Base-by-base conservation (phyloP, 495 filamentous ascomycete species). In the Aspergillus carlsbadensis region DNA sequence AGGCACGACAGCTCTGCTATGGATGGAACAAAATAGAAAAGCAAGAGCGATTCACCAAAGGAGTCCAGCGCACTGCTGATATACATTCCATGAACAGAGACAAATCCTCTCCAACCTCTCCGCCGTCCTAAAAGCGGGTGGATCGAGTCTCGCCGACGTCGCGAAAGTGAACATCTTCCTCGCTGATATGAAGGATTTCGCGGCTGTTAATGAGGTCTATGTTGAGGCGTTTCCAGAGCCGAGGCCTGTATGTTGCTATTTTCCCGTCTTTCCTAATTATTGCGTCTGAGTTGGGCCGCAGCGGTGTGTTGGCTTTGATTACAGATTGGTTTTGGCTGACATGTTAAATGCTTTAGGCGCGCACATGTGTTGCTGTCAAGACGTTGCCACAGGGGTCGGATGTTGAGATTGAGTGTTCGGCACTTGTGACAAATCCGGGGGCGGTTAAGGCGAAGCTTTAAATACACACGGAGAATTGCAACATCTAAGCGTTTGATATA, bases 141-240 rank as follows among this genome's bases (percentile, higher is more conserved):
- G 84, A 14, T 86, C 84, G 5, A 75, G 70, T 44, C 66, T 89
- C 33, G 70, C 77, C 29, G 83, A 86, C 48, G 86, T 87, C 8
- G 79, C 89, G 47, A 88, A 90, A 63, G 80, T 83, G 63, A 87
- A 83, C 53, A 82, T 90, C 57, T 91, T 87, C 70, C 70, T 90
- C 26, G 80, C 81, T 1, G 82, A 80, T 54, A 89, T 90, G 86
- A 78, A 78, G 39, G 81, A 89, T 65, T 91, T 89, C 52, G 68
- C 70, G 4, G 80, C 82, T 36, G 82, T 90, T 70, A 88, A 84
- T 56, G 74, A 77, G 52, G 78, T 78, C 2, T 87, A 84, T 56
- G 76, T 78, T 41, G 70, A 75, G 44, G 77, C 80, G 48, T 83
- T 85, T 53, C 65, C 63, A 53, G 70, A 78, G 50, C 78, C 81